Base-by-base conservation (phyloP, 495 filamentous ascomycete genomes). In the Penicillium fimorum region DNA sequence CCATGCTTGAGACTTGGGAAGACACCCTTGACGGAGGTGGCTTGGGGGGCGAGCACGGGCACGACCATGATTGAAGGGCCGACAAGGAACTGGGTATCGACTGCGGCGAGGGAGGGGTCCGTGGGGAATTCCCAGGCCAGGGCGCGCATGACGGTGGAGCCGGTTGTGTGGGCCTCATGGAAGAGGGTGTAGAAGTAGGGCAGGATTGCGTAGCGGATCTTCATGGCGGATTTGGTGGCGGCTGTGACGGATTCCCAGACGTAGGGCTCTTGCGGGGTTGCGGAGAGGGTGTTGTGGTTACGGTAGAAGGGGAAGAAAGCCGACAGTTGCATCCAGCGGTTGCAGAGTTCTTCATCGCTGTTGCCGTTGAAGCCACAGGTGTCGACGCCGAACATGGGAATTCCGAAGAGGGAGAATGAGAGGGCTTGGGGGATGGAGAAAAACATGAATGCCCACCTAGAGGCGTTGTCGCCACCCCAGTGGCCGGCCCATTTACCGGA, bases 251-350 rank as follows among this genome's bases (percentile, higher is more conserved):
- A 79, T 3, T 76, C 69, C 91, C 91, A 96, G 2, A 76, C 58
- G 64, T 91, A 96, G 0, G 89, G 86, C 68, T 96, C 91, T 66
- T 96, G 91, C 0, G 79, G 58, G 50, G 78, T 79, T 18, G 86
- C 80, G 2, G 75, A 75, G 18, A 87, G 72, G 3, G 73, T 75
- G 65, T 93, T 92, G 74, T 96, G 90, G 69, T 93, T 93, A 4
- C 89, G 82, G 69, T 92, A 96, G 74, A 94, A 95, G 5, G 90
- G 88, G 75, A 92, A 91, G 76, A 95, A 94, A 20, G 90, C 90
- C 1, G 77, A 81, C 1, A 95, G 79, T 68, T 90, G 86, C 89
- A 92, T 93, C 91, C 91, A 96, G 8, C 91, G 82, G 51, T 82
- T 82, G 66, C 91, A 96, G 11, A 96, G 82, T 66, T 94, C 89